Base-by-base conservation (phyloP, 805 yeast genomes). In the Candida incommunis region DNA sequence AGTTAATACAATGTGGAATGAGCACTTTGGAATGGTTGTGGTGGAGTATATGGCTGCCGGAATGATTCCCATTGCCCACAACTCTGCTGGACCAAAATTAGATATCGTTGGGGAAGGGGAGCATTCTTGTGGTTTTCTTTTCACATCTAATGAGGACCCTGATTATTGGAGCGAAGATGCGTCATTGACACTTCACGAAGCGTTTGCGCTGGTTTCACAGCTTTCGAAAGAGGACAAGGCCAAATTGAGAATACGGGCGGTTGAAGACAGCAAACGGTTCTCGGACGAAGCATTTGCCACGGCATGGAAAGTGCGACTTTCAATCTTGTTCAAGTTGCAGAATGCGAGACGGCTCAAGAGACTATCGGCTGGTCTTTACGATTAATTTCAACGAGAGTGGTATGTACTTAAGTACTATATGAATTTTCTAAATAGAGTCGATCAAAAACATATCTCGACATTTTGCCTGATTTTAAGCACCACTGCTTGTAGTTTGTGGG, bases 1-100 rank as follows among this genome's bases (percentile, higher is more conserved):
- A 3, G 67, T 92, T 34, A 90, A 92, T 56, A 87, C 95, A 24
- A 92, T 92, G 99, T 92, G 98, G 98, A 92, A 92, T 63, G 99
- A 92, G 66, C 99, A 92, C 66, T 92, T 92, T 61, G 99, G 99
- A 18, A 92, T 92, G 55, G 90, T 95, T 1, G 90, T 92, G 3
- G 98, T 92, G 4, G 99, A 92, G 62, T 85, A 87, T 59, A 69
- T 83, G 65, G 80, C 90, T 1, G 74, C 82, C 45, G 97, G 96
- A 0, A 71, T 82, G 23, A 75, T 92, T 16, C 96, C 98, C 1
- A 65, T 92, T 2, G 92, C 78, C 2, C 97, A 94, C 63, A 94
- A 94, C 3, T 82, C 94, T 44, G 98, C 96, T 0, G 99, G 99
- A 1, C 99, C 99, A 7, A 69, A 75, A 37, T 66, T 79, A 46